Evolutionary conservation across 2,329 filamentous ascomycete species (phyloP).

Genomic region (Massarina eburnea): DNA sequence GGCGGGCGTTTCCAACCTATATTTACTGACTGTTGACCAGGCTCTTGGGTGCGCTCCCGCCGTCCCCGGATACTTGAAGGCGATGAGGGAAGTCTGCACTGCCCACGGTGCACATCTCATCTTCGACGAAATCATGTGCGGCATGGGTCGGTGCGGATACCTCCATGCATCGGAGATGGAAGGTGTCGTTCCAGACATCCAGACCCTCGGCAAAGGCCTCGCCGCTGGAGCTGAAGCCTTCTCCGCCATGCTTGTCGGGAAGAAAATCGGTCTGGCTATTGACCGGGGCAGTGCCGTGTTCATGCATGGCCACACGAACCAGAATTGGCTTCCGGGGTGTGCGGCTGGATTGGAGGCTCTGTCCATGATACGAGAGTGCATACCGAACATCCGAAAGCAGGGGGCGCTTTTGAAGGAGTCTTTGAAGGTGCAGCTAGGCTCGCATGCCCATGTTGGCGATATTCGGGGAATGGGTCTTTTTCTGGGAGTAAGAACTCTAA

Average conservation of each 20-base stretch:
- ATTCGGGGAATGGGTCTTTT: slow-evolving; percentile 64
- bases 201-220: slow-evolving; percentile 67
- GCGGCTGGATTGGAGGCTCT: slow-evolving; percentile 66
- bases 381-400: slow-evolving; percentile 60
- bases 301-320: slow-evolving; percentile 65
- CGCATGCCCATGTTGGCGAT: slow-evolving; percentile 58
- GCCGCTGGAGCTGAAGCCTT: slow-evolving; percentile 65
- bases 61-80: slow-evolving; percentile 68
- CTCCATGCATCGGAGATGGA: slow-evolving; percentile 66
- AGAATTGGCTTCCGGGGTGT: slow-evolving; percentile 62
- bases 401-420: slow-evolving; percentile 53
- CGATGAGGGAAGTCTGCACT: slow-evolving; percentile 68
- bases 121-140: slow-evolving; percentile 77
- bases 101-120: slow-evolving; percentile 74
- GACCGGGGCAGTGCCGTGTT: slow-evolving; percentile 51
- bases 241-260: slow-evolving; percentile 60
- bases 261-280: slow-evolving; percentile 52
- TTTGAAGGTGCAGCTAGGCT: slow-evolving; percentile 48
- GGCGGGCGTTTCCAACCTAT: no score
- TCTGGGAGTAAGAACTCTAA: slow-evolving; percentile 58
- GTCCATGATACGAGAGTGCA: slow-evolving; percentile 57
- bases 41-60: slow-evolving; percentile 70
- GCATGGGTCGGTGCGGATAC: slow-evolving; percentile 61
- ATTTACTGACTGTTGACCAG: slow-evolving; percentile 36
- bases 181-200: slow-evolving; percentile 62